Percentiles rank a stretch among this genome's conserved stretches.
Conservation (phyloP, 225 moss, liverwort and hornwort species). For the Asterella californica region DNA sequence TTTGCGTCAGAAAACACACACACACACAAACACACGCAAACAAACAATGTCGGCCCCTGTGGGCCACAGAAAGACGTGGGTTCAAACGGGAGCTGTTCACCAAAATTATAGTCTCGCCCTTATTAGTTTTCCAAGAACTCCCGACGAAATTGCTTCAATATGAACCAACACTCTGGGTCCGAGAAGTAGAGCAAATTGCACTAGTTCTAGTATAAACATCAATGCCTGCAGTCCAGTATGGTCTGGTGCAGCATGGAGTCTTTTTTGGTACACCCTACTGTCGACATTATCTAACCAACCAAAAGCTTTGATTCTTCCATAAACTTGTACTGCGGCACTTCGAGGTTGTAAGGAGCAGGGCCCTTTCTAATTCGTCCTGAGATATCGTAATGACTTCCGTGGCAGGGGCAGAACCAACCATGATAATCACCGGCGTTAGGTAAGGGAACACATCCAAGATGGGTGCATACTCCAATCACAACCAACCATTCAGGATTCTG, state of each 20-base stretch:
- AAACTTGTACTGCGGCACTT: constrained; percentile 47
- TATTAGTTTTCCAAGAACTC: not conserved
- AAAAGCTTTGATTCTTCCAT: constrained; percentile 45
- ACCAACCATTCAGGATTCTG: constrained; percentile 43
- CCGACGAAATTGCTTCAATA: constrained; percentile 3
- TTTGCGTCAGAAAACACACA: too few species aligned
- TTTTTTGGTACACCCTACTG: not conserved
- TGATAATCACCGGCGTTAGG: constrained; percentile 51
- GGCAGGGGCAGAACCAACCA: constrained; percentile 55
- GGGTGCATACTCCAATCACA: constrained; percentile 49
- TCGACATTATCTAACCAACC: constrained; percentile 35
- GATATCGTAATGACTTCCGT: constrained; percentile 52
- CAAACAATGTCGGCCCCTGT: too few species aligned
- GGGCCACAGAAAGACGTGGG: too few species aligned
- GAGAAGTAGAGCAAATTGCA: constrained; percentile 21
- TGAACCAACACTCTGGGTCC: constrained; percentile 9
- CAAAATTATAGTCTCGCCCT: constrained; percentile 1
- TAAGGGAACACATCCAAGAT: constrained; percentile 49
- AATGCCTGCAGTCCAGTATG: constrained; percentile 11
- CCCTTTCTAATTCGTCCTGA: constrained; percentile 51
- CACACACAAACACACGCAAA: too few species aligned
- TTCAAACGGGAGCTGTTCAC: not conserved
- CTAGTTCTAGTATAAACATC: constrained; percentile 21
- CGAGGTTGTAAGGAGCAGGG: constrained; percentile 50
- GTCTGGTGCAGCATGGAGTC: constrained; percentile 2